phyloP scores from a whole-genome alignment of 1,139 yeast species.

The Blastobotrys malaysiensis region DNA sequence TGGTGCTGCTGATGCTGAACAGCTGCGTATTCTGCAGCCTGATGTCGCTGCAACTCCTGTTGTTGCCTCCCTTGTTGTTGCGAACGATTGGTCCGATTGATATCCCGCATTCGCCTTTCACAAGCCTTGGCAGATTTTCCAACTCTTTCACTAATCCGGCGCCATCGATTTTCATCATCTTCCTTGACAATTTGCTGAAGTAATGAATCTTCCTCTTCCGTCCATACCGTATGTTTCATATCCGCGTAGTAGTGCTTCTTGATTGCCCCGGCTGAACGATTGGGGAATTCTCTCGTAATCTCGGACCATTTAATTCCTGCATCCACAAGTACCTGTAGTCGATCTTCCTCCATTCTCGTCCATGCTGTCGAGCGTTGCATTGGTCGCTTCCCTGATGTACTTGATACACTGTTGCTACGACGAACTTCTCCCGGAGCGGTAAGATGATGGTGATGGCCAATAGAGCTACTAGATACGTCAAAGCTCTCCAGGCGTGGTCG shows the following conservation, averaged over 20 bases:
- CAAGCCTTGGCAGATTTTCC: slow-evolving; percentile 30
- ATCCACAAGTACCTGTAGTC: slow-evolving; percentile 26
- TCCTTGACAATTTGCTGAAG: slow-evolving; percentile 25
- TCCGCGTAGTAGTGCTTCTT: slow-evolving; percentile 33
- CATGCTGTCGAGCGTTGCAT: slow-evolving; percentile 23
- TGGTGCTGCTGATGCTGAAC: background rate
- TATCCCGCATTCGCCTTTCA: slow-evolving; percentile 25
- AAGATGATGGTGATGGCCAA: background rate
- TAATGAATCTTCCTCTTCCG: slow-evolving; percentile 25
- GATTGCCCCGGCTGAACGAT: slow-evolving; percentile 32
- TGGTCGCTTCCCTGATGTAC: background rate
- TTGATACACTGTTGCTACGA: background rate
- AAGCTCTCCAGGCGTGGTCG: background rate
- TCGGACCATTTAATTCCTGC: slow-evolving; percentile 31
- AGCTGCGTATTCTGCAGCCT: background rate
- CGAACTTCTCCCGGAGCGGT: background rate
- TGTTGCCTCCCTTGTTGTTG: background rate
- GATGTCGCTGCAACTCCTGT: background rate
- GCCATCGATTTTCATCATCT: slow-evolving; percentile 29
- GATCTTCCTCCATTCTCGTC: slow-evolving; percentile 26
- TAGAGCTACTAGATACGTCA: background rate
- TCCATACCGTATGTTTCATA: slow-evolving; percentile 30
- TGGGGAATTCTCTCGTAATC: slow-evolving; percentile 28
- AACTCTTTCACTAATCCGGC: slow-evolving; percentile 26
- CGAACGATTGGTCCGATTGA: slow-evolving; percentile 3